Base-by-base conservation (phyloP, 441 rosid species). In the Erodium trifolium region DNA sequence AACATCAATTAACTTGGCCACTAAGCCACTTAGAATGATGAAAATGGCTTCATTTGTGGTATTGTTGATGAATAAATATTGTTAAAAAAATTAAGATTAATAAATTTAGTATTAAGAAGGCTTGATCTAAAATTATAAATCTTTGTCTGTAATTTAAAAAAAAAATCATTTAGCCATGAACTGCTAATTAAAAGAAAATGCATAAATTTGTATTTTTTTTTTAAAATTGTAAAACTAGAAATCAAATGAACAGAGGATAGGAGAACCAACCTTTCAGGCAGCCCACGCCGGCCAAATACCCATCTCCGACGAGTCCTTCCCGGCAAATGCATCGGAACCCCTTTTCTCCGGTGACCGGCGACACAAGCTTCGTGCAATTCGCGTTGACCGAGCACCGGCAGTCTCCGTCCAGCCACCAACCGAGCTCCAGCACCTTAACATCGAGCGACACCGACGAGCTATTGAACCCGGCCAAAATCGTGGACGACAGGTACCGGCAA, bases 331-430 rank as follows among this genome's bases (percentile, higher is more conserved):
- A 93, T 8, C 83, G 82, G 69, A 70, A 66, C 29, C 92, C 96
- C 5, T 19, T 12, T 41, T 27, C 27, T 27, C 86, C 81, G 3
- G 17, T 29, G n/a, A 66, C 66, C 29, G 86, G 81, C 11, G 78
- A 19, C 2, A 0, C 0, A 51, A 91, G 14, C 0, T 0, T 0
- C 0, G 0, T 3, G 68, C 97, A 93, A 0, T 12, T 7, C 3
- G 96, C 86, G 18, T 83, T 65, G 7, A 1, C 6, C 1, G 84
- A 75, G 65, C 97, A 93, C 17, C 57, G 11, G 66, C 94, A 87
- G 0, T 7, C 31, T 43, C 97, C 97, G 31, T 77, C 67, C 2
- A 88, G 55, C 98, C 97, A 93, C 96, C 97, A 93, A 17, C 53
- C 81, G 9, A 91, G 71, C 82, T 76, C 81, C 70, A 88, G 75